A percentile compares a stretch with the other conserved stretches of the same genome.
These are phyloP conservation scores for Senna siamea DNA, from an alignment of 306 rosid genomes.

Conservation along the genomic window DNA sequence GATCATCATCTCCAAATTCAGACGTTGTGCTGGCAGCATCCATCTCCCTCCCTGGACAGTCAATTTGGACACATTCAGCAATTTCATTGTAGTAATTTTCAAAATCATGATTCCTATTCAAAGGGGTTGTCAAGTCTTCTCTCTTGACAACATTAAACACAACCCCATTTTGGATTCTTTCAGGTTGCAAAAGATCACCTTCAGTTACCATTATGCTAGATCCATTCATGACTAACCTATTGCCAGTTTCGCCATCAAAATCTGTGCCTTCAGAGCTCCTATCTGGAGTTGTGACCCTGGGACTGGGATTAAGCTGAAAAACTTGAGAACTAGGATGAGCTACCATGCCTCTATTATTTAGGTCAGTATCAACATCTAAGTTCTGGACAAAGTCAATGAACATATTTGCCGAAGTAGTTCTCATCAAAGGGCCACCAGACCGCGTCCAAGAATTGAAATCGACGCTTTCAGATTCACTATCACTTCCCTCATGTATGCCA, in stretches of 20 bases:
- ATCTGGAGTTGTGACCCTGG: constrained; percentile 60
- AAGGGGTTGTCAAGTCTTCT: constrained; percentile 57
- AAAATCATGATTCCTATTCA: constrained; percentile 58
- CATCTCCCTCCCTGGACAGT: constrained; percentile 66
- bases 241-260: constrained; percentile 56
- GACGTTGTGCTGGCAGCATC: constrained; percentile 67
- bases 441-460: constrained; percentile 80
- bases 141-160: constrained; percentile 86
- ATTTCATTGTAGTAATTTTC: constrained; percentile 62
- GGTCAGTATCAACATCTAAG: constrained; percentile 67
- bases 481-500: constrained; percentile 66
- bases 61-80: constrained; percentile 73
- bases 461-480: constrained; percentile 71
- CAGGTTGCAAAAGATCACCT: constrained; percentile 96
- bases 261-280: constrained; percentile 60
- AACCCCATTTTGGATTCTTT: constrained; percentile 78
- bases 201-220: constrained; percentile 66
- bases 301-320: constrained; percentile 52
- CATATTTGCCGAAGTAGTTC: constrained; percentile 80
- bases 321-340: constrained; percentile 47
- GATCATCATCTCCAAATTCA: constrained; percentile 61
- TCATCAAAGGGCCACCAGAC: constrained; percentile 96
- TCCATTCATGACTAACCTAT: constrained; percentile 49
- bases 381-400: constrained; percentile 80
- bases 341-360: constrained; percentile 50